Conservation (phyloP, 2,329 filamentous ascomycete species). For the Ceratocystiopsis minuta region DNA sequence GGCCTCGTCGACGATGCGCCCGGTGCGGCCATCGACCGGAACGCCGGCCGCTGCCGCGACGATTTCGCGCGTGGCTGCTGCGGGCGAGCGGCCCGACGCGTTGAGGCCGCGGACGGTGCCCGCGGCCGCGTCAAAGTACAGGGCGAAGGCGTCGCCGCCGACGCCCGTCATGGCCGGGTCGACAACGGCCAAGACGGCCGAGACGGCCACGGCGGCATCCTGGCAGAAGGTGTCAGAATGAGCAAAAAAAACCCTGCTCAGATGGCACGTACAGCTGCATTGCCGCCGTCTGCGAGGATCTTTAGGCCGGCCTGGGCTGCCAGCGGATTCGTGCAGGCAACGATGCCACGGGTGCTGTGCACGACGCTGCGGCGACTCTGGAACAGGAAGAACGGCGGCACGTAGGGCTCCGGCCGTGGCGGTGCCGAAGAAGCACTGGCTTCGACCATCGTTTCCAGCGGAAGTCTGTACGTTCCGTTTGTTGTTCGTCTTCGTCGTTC, state of each 20-base stretch:
- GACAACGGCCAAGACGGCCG: slow-evolving; percentile 78
- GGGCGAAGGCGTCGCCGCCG: slow-evolving; percentile 85
- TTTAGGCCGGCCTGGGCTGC: slow-evolving; percentile 72
- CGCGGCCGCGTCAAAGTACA: slow-evolving; percentile 64
- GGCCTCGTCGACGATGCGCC: slow-evolving; percentile 12
- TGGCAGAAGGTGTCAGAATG: too few species aligned
- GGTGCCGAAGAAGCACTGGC: too few species aligned
- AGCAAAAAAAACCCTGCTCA: too few species aligned
- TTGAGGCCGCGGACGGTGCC: slow-evolving; percentile 64
- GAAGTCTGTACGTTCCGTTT: too few species aligned
- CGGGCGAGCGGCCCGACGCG: slow-evolving; percentile 69
- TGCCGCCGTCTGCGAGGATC: slow-evolving; percentile 66
- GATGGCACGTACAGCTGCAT: slow-evolving; percentile 40
- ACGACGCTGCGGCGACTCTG: slow-evolving; percentile 74
- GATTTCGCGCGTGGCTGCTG: slow-evolving; percentile 47
- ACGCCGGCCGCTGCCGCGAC: slow-evolving; percentile 52
- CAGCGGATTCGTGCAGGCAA: slow-evolving; percentile 72
- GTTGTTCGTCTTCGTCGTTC: too few species aligned
- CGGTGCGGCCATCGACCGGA: slow-evolving; percentile 17
- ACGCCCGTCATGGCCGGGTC: slow-evolving; percentile 85
- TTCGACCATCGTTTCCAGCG: too few species aligned
- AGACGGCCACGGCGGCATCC: slow-evolving; percentile 78
- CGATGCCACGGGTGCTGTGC: slow-evolving; percentile 78
- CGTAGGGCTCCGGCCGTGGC: too few species aligned
- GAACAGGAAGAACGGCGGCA: slow-evolving; percentile 11